A percentile compares a stretch with the other conserved stretches of the same genome.
phyloP scores from a whole-genome alignment of 2,329 filamentous ascomycete genomes.

The Aspergillus transmontanensis region DNA sequence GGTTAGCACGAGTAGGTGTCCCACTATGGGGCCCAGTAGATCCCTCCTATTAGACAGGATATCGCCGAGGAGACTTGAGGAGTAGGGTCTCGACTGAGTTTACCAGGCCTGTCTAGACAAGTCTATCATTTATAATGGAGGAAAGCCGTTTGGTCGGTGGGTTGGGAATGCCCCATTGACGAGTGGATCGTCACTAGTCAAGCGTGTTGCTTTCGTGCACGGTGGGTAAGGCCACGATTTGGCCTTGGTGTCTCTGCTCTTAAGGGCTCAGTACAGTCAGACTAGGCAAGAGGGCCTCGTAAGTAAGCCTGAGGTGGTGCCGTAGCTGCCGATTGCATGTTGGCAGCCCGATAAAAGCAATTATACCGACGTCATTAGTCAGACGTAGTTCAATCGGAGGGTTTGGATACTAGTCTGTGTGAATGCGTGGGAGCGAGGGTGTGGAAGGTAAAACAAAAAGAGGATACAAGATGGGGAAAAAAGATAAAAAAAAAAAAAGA shows the following conservation, averaged over 20 bases:
- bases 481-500: slow-evolving; percentile 7
- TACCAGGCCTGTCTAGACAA: slow-evolving; percentile 2
- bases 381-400: slow-evolving; percentile 3
- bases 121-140: slow-evolving; percentile 14
- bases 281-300: not conserved
- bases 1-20: not conserved
- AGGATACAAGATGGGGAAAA: not conserved
- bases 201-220: slow-evolving; percentile 14
- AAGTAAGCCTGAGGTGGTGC: not conserved
- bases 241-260: slow-evolving; percentile 1
- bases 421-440: not conserved
- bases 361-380: slow-evolving; percentile 2
- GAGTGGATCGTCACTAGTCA: slow-evolving; percentile 14
- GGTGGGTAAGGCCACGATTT: slow-evolving; percentile 7
- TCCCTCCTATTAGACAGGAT: not conserved
- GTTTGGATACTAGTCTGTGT: not conserved
- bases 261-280: not conserved
- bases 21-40: slow-evolving; percentile 2
- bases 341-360: slow-evolving; percentile 1
- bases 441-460: slow-evolving; percentile 4
- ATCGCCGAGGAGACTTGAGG: not conserved
- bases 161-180: slow-evolving; percentile 16
- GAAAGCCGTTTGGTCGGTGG: slow-evolving; percentile 23
- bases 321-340: not conserved
- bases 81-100: slow-evolving; percentile 3